Evolutionary conservation across 2,329 filamentous ascomycete genomes (phyloP).

Genomic region (Thelonectria discophora): DNA sequence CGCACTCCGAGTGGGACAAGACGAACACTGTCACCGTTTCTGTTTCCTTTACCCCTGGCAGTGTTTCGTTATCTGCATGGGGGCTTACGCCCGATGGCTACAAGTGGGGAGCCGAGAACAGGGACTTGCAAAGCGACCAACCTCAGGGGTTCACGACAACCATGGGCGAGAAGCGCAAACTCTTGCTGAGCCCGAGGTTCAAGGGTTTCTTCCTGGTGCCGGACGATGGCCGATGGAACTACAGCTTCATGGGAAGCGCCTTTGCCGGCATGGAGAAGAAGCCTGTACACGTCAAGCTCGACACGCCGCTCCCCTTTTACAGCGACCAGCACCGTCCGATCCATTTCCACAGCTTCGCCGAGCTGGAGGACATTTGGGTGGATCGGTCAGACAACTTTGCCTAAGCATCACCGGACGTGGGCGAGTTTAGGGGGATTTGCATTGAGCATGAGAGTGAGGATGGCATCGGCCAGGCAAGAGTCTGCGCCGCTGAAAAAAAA

Average conservation of each 20-base stretch:
- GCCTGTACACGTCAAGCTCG: constrained; percentile 88
- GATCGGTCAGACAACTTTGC: constrained; percentile 94
- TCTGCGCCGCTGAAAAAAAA: constrained; percentile 8
- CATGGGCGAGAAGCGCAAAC: constrained; percentile 95
- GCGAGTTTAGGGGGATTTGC: constrained; percentile 5
- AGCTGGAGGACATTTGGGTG: constrained; percentile 96
- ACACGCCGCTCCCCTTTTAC: constrained; percentile 91
- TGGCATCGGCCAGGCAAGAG: constrained; percentile 5
- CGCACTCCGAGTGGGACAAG: constrained; percentile 72
- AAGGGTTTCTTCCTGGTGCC: constrained; percentile 96
- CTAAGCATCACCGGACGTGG: constrained; percentile 53
- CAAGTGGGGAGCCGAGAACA: constrained; percentile 97
- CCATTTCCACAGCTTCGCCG: constrained; percentile 97
- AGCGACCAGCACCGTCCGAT: constrained; percentile 89
- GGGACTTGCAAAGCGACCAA: constrained; percentile 89
- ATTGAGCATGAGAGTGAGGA: constrained; percentile 19
- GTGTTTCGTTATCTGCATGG: constrained; percentile 94
- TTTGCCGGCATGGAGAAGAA: constrained; percentile 93
- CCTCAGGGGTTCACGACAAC: constrained; percentile 90
- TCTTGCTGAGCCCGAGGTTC: constrained; percentile 92
- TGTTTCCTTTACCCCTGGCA: constrained; percentile 95
- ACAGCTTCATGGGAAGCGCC: constrained; percentile 93
- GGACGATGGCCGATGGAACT: constrained; percentile 92
- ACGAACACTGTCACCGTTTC: constrained; percentile 94
- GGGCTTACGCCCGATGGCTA: constrained; percentile 90